Conservation (phyloP, 2,329 filamentous ascomycete species). For the Bipolaris cookei region DNA sequence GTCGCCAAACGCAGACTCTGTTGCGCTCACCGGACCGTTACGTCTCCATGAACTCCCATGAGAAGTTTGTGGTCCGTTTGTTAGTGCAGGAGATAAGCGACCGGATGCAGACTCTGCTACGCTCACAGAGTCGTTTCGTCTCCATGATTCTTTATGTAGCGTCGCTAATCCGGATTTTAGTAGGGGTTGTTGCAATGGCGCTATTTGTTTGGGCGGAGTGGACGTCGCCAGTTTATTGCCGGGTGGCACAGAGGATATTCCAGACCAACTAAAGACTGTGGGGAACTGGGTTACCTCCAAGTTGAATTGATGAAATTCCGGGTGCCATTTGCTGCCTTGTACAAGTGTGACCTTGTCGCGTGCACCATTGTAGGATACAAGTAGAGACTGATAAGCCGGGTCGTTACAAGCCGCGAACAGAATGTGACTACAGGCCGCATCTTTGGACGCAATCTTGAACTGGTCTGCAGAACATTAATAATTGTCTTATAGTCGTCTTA, state of each 20-base stretch:
- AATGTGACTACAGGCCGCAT: conserved; percentile 67
- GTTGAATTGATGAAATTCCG: conserved; percentile 60
- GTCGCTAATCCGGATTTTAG: background rate
- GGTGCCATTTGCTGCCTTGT: conserved; percentile 58
- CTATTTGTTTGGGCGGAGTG: conserved; percentile 10
- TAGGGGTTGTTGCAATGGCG: conserved; percentile 7
- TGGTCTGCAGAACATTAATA: conserved; percentile 17
- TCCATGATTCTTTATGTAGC: conserved; percentile 17
- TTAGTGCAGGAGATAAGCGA: background rate
- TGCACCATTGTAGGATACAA: conserved; percentile 60
- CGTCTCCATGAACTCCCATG: conserved; percentile 18
- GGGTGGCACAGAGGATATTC: conserved; percentile 11
- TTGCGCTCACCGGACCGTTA: conserved; percentile 5
- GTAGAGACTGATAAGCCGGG: conserved; percentile 62
- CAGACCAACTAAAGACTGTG: conserved; percentile 57
- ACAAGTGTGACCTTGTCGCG: conserved; percentile 63
- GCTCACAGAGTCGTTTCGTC: conserved; percentile 11
- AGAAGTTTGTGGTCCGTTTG: background rate
- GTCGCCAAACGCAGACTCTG: conserved; percentile 12
- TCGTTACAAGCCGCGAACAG: conserved; percentile 69
- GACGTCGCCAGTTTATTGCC: conserved; percentile 9
- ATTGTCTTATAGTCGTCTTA: conserved; percentile 7
- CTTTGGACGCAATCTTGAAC: background rate
- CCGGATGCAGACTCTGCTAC: conserved; percentile 1
- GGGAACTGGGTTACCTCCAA: conserved; percentile 60